These are phyloP conservation scores for Ramularia collo-cygni DNA, from an alignment of 2,329 filamentous ascomycete genomes.

Conservation along the genomic window DNA sequence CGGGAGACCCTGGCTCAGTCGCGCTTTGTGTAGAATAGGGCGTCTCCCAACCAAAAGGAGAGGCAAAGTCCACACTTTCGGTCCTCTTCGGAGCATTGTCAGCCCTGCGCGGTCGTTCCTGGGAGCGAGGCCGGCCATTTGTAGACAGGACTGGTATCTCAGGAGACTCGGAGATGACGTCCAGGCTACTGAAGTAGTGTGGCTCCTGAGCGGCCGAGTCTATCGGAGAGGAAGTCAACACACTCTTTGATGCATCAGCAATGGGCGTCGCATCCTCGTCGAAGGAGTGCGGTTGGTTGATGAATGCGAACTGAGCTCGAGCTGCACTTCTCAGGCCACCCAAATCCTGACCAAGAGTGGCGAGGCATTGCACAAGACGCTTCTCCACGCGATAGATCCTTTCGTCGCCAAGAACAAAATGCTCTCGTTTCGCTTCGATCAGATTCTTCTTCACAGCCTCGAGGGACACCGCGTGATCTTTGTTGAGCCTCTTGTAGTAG, in stretches of 20 bases:
- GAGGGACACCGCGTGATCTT: slow-evolving; percentile 60
- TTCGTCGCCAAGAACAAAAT: slow-evolving; percentile 75
- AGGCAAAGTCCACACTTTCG: not conserved
- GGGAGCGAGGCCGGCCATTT: not conserved
- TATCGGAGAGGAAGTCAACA: not conserved
- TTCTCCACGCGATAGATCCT: slow-evolving; percentile 71
- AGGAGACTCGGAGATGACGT: slow-evolving; percentile 37
- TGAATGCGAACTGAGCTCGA: slow-evolving; percentile 76
- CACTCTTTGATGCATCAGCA: slow-evolving; percentile 3
- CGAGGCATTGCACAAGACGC: slow-evolving; percentile 73
- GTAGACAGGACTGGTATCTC: slow-evolving; percentile 17
- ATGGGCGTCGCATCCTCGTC: slow-evolving; percentile 4
- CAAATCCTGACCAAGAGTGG: slow-evolving; percentile 78
- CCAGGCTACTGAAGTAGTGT: slow-evolving; percentile 29
- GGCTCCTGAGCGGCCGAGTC: slow-evolving; percentile 6
- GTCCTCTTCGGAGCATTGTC: not conserved
- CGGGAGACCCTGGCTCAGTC: slow-evolving; percentile 1
- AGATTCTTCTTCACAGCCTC: slow-evolving; percentile 67
- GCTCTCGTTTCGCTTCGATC: slow-evolving; percentile 81
- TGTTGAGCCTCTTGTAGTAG: slow-evolving; percentile 53
- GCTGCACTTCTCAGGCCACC: slow-evolving; percentile 86
- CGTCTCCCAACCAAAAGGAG: not conserved
- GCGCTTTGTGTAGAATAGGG: not conserved
- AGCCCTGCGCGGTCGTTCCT: not conserved
- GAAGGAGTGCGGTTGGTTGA: slow-evolving; percentile 50